Percentiles rank a stretch among this genome's conserved stretches.
These are phyloP conservation scores for Aspergillus sp. DNA, from an alignment of 2,329 filamentous ascomycete genomes.

Conservation along the genomic window DNA sequence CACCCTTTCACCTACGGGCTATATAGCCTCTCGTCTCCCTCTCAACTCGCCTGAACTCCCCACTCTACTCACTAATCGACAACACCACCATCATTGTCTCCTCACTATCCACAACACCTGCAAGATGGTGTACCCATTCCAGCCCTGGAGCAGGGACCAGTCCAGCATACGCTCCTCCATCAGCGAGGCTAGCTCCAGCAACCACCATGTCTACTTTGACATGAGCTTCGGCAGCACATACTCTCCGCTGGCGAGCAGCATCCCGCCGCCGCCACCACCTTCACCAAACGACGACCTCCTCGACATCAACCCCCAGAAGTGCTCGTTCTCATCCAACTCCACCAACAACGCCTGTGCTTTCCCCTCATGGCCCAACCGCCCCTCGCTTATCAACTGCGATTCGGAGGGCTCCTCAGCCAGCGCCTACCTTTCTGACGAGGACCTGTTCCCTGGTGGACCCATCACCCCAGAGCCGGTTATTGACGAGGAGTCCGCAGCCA, in stretches of 20 bases:
- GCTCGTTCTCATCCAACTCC: constrained; percentile 41
- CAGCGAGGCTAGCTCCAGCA: constrained; percentile 22
- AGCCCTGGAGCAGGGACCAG: constrained; percentile 22
- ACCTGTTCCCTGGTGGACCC: constrained; percentile 37
- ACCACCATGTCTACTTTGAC: constrained; percentile 20
- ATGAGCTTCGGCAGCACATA: constrained; percentile 28
- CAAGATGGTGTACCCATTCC: constrained; percentile 22
- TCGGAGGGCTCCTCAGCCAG: constrained; percentile 32
- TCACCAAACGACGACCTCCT: constrained; percentile 39
- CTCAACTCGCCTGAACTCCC: neutral
- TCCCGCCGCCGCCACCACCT: constrained; percentile 41
- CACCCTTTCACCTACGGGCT: neutral
- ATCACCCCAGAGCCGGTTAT: constrained; percentile 26
- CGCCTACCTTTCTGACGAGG: constrained; percentile 45
- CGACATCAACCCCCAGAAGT: constrained; percentile 44
- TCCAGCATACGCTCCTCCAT: constrained; percentile 22
- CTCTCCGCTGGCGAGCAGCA: constrained; percentile 21
- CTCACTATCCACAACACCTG: neutral
- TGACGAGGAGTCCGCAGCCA: constrained; percentile 28
- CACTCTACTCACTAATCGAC: neutral
- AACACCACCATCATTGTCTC: neutral
- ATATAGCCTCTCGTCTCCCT: neutral
- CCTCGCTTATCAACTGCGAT: constrained; percentile 35
- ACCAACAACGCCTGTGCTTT: constrained; percentile 44
- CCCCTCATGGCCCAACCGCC: constrained; percentile 45